Conservation (phyloP, 352 stramenopile species). For the Globisporangium nunn region DNA sequence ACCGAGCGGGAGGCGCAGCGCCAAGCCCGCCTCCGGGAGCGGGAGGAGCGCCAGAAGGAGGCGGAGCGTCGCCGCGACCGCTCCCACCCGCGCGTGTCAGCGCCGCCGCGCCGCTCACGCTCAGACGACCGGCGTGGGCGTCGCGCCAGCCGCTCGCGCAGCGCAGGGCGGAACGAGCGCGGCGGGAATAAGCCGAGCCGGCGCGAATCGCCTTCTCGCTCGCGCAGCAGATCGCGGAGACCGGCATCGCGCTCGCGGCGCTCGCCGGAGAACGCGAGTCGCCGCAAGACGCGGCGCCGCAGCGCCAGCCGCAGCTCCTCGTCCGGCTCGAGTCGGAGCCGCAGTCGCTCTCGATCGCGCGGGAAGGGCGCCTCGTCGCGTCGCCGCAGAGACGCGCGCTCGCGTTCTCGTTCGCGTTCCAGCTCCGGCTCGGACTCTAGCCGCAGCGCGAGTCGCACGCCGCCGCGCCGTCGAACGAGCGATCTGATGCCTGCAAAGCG, state of each 20-base stretch:
- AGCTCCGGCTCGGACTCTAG: constrained; percentile 13
- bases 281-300: background rate
- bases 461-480: background rate
- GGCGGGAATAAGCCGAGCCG: constrained; percentile 2
- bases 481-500: background rate
- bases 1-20: constrained; percentile 41
- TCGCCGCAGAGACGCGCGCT: background rate
- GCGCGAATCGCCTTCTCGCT: background rate
- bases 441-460: constrained; percentile 8
- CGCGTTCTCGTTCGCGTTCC: background rate
- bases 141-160: constrained; percentile 6
- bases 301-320: constrained; percentile 17
- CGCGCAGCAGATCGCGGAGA: constrained; percentile 4
- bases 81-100: constrained; percentile 11
- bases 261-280: background rate
- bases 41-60: constrained; percentile 25
- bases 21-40: constrained; percentile 26
- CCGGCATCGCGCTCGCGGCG: background rate
- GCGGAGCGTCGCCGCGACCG: constrained; percentile 23
- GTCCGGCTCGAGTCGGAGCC: constrained; percentile 17
- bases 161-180: constrained; percentile 7
- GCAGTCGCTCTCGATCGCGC: constrained; percentile 14
- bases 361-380: constrained; percentile 2
- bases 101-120: constrained; percentile 13
- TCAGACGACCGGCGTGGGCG: constrained; percentile 12